These are phyloP conservation scores for Calonectria hongkongensis DNA, from an alignment of 2,329 filamentous ascomycete species.

Conservation along the genomic window DNA sequence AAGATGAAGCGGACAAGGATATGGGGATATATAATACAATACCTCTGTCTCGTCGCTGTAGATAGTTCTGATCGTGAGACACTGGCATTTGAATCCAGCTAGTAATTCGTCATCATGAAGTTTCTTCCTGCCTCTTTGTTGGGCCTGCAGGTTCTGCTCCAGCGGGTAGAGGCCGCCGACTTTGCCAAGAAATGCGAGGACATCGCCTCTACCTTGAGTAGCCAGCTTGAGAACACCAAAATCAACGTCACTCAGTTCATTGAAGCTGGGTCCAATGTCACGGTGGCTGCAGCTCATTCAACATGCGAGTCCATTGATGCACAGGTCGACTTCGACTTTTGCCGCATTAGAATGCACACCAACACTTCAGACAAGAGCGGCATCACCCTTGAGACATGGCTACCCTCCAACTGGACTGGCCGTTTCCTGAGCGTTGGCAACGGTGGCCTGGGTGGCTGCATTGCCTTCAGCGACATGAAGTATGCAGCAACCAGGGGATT, in stretches of 20 bases:
- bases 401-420: conserved; percentile 65
- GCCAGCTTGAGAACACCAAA: conserved; percentile 28
- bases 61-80: neutral
- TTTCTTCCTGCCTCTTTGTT: conserved; percentile 10
- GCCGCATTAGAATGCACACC: conserved; percentile 42
- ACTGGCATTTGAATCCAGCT: neutral
- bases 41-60: too few relatives aligned
- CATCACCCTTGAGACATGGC: conserved; percentile 68
- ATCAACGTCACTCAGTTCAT: conserved; percentile 35
- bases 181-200: conserved; percentile 33
- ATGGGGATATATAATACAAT: conserved; percentile 1
- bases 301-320: conserved; percentile 58
- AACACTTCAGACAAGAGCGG: conserved; percentile 63
- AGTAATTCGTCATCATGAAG: conserved; percentile 26
- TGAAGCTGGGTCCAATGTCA: conserved; percentile 31
- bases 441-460: conserved; percentile 69
- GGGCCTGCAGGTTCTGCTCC: conserved; percentile 9
- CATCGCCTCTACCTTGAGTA: neutral
- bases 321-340: conserved; percentile 46
- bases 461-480: conserved; percentile 68
- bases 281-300: conserved; percentile 60
- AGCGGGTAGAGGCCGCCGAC: conserved; percentile 18
- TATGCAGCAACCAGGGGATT: conserved; percentile 67
- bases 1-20: neutral
- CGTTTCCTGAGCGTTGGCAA: conserved; percentile 70